Base-by-base conservation (phyloP, 148 eudicot genomes). In the Agrostemma githago region DNA sequence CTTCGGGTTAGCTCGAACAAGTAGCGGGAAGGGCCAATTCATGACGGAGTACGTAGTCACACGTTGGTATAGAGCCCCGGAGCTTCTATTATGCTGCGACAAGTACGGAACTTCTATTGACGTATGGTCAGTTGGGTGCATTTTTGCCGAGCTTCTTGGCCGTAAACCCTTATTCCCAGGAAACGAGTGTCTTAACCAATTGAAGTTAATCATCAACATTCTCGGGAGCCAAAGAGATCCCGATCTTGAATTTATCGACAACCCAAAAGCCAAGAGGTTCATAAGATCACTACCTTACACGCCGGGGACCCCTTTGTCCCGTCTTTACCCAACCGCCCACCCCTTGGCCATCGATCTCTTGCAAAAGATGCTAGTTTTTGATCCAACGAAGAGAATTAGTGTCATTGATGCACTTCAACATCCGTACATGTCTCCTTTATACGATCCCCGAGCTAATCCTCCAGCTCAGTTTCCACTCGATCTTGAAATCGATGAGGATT, bases 1-100 rank as follows among this genome's bases (percentile, higher is more conserved):
- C 74, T 91, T 91, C 66, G 96, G 96, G 41, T 86, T 91, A 42
- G 96, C 96, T 48, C 87, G 96, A 20, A 87, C 93, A 48, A 87
- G 87, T 74, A 84, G 61, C 12, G 43, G 60, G 42, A 53, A 53
- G 42, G 41, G 56, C 43, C 72, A 70, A 53, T 70, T 53, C 61
- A 70, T 70, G 72, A 69, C 72, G 5, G 72, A 69, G 7, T 69
- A 69, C 20, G 72, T 70, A 53, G 61, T 70, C 7, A 70, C 72
- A 51, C 72, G 72, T 5, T 70, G 60, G 60, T 70, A 70, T 59
- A n/a, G 72, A 70, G 72, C 72, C 42, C 72, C 72, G 19, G 72
- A 70, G 41, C 72, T 70, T 34, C 72, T 70, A 0, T 8, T 70
- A 34, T 51, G 72, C 61, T 51, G 61, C 12, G 60, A 70, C 61